Evolutionary conservation across 768 basidiomycete genomes (phyloP).

Genomic region (Mycena alexandri): DNA sequence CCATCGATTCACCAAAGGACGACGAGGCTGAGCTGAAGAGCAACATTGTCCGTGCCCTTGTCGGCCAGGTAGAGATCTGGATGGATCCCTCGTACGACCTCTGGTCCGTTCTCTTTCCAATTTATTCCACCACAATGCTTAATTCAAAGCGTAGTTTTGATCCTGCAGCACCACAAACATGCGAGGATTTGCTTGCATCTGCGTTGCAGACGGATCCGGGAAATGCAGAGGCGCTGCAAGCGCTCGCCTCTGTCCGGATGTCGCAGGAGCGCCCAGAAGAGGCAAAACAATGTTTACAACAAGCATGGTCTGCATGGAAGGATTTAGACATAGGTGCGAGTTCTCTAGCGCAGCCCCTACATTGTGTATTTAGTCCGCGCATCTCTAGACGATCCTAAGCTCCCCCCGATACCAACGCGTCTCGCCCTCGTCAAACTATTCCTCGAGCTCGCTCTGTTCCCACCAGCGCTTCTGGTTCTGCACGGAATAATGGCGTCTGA

Average conservation of each 20-base stretch:
- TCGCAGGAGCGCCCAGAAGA: slow-evolving; percentile 89
- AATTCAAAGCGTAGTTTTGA: slow-evolving; percentile 68
- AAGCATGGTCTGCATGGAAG: slow-evolving; percentile 78
- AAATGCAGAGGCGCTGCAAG: slow-evolving; percentile 84
- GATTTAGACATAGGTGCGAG: slow-evolving; percentile 68
- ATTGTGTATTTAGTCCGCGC: slow-evolving; percentile 1
- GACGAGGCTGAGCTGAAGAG: slow-evolving; percentile 72
- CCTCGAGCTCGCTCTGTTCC: slow-evolving; percentile 79
- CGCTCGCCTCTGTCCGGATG: slow-evolving; percentile 88
- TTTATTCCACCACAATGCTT: background rate
- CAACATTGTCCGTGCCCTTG: slow-evolving; percentile 82
- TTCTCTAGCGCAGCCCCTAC: slow-evolving; percentile 24
- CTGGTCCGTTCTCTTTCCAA: slow-evolving; percentile 64
- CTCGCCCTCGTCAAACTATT: slow-evolving; percentile 84
- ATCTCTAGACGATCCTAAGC: slow-evolving; percentile 68
- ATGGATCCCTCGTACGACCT: slow-evolving; percentile 93
- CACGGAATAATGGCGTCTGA: slow-evolving; percentile 85
- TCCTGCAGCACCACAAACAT: slow-evolving; percentile 83
- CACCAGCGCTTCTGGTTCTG: slow-evolving; percentile 80
- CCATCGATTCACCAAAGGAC: slow-evolving; percentile 51
- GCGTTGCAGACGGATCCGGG: slow-evolving; percentile 81
- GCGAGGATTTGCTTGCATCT: slow-evolving; percentile 79
- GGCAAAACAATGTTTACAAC: slow-evolving; percentile 76
- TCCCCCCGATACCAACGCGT: slow-evolving; percentile 81
- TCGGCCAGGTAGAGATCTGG: slow-evolving; percentile 96